phyloP scores from a whole-genome alignment of 1,284 basidiomycete genomes.

The Marasmius tenuissimus region DNA sequence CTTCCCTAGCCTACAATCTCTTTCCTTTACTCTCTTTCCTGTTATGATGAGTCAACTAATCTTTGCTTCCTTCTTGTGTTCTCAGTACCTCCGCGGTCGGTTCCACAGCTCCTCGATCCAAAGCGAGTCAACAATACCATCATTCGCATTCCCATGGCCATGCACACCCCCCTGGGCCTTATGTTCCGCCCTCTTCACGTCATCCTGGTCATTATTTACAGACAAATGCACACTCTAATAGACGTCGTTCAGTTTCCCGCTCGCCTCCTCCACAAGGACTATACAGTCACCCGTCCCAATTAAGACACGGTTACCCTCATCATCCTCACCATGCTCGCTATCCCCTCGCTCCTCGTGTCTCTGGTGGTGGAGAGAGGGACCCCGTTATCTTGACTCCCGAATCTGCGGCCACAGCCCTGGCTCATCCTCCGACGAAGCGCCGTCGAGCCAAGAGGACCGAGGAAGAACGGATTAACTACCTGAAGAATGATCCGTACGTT shows the following conservation, averaged over 20 bases:
- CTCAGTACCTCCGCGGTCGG: not conserved
- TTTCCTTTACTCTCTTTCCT: not conserved
- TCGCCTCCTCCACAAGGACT: not conserved
- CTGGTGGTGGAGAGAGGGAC: constrained; percentile 12
- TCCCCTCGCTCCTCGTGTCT: not conserved
- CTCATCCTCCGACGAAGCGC: constrained; percentile 53
- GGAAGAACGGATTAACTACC: constrained; percentile 74
- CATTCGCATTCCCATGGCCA: not conserved
- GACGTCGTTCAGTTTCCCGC: not conserved
- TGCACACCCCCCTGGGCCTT: not conserved
- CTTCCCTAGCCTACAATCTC: not conserved
- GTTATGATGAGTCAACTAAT: not conserved
- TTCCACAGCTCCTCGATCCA: not conserved
- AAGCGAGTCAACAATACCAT: not conserved
- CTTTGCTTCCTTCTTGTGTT: not conserved
- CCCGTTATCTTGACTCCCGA: constrained; percentile 43
- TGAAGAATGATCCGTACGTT: constrained; percentile 73
- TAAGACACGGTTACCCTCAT: constrained; percentile 3
- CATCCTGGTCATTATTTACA: too few relatives aligned
- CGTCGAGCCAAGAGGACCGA: constrained; percentile 76
- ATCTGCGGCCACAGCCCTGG: constrained; percentile 35
- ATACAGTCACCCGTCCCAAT: not conserved
- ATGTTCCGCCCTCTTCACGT: not conserved
- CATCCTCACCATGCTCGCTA: not conserved
- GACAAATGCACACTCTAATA: not conserved